Conservation (phyloP, 2,329 filamentous ascomycete genomes). For the Penicillium capsulatum region DNA sequence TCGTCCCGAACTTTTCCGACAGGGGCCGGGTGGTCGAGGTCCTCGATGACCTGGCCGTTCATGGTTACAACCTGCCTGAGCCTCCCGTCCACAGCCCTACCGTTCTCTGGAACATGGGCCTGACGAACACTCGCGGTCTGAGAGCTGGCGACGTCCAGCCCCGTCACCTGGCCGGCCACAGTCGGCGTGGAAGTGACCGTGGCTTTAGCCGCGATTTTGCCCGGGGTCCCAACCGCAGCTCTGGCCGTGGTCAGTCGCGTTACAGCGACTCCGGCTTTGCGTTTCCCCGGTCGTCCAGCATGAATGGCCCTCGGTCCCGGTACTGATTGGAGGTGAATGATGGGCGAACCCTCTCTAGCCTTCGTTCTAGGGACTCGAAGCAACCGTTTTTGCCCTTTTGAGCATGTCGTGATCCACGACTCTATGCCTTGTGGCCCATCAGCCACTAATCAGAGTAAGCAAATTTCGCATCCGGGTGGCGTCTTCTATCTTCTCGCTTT, state of each 20-base stretch:
- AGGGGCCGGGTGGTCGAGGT: conserved; percentile 42
- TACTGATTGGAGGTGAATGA: not conserved
- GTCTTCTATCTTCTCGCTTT: conserved; percentile 19
- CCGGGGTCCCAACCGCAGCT: conserved; percentile 3
- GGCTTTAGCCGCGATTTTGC: not conserved
- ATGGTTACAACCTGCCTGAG: conserved; percentile 46
- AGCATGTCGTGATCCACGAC: no score
- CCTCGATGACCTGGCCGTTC: conserved; percentile 44
- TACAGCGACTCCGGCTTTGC: no score
- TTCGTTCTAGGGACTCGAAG: not conserved
- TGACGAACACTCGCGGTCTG: conserved; percentile 25
- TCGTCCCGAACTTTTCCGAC: conserved; percentile 25
- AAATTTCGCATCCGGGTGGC: conserved; percentile 27
- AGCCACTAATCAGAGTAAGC: no score
- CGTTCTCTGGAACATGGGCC: conserved; percentile 29
- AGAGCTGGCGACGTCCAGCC: conserved; percentile 11
- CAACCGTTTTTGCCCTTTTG: no score
- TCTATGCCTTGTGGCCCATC: no score
- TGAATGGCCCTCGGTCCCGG: conserved; percentile 4
- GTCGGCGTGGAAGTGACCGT: not conserved
- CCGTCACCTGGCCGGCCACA: not conserved
- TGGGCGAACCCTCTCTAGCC: not conserved
- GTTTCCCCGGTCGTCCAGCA: not conserved
- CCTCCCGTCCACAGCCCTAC: conserved; percentile 33
- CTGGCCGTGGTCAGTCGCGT: not conserved